Conservation (phyloP, 2,329 filamentous ascomycete genomes). For the Cytospora chrysosperma region DNA sequence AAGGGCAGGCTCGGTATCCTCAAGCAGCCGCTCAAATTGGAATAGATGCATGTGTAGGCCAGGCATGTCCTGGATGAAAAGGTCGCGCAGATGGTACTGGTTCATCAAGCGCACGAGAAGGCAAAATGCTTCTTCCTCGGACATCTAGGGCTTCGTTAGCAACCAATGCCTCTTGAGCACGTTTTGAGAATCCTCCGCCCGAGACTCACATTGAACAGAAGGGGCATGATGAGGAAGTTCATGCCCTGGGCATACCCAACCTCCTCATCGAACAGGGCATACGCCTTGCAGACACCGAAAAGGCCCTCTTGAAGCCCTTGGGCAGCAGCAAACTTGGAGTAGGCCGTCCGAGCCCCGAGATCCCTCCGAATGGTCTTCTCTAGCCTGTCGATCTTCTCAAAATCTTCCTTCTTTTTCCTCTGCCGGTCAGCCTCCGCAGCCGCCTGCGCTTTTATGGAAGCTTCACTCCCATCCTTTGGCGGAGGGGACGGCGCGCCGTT, state of each 20-base stretch:
- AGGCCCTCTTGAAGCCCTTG: slow-evolving; percentile 90
- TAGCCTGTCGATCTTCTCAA: slow-evolving; percentile 70
- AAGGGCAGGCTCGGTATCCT: slow-evolving; percentile 89
- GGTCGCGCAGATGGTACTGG: slow-evolving; percentile 86
- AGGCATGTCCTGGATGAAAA: slow-evolving; percentile 96
- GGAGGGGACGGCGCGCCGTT: slow-evolving; percentile 56
- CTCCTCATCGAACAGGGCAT: slow-evolving; percentile 89
- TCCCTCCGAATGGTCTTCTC: slow-evolving; percentile 92
- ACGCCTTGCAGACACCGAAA: slow-evolving; percentile 95
- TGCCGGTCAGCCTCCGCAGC: slow-evolving; percentile 66
- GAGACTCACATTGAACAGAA: slow-evolving; percentile 80
- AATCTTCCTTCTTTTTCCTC: slow-evolving; percentile 77
- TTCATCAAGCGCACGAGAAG: slow-evolving; percentile 94
- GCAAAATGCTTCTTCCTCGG: slow-evolving; percentile 94
- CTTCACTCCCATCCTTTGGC: slow-evolving; percentile 60
- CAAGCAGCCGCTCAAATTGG: slow-evolving; percentile 89
- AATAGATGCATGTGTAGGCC: slow-evolving; percentile 91
- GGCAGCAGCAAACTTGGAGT: slow-evolving; percentile 91
- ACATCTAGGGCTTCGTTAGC: slow-evolving; percentile 61
- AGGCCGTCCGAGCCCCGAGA: slow-evolving; percentile 88
- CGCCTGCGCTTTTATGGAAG: slow-evolving; percentile 63
- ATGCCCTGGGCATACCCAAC: slow-evolving; percentile 98
- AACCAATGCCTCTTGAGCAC: not conserved
- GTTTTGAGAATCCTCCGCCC: not conserved
- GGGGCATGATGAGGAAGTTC: slow-evolving; percentile 96